Percentiles rank a stretch among this genome's conserved stretches.
phyloP scores from a whole-genome alignment of 2,329 filamentous ascomycete species.

The Epichloe hybrida region DNA sequence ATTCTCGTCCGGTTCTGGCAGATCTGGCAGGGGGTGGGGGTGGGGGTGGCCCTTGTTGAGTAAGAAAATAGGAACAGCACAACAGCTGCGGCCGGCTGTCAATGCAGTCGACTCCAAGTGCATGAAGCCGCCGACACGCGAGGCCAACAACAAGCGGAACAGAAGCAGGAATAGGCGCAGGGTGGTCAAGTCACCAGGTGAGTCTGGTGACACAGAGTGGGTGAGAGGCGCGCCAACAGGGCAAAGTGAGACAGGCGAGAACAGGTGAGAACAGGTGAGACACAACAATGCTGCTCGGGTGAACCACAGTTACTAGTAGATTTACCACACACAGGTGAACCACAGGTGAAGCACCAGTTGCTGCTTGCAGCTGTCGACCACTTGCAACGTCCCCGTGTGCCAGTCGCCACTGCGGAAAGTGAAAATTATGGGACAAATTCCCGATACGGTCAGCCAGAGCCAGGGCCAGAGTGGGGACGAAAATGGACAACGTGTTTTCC shows the following conservation, averaged over 20 bases:
- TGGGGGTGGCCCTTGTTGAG: too few species aligned
- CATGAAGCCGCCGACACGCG: constrained; percentile 1
- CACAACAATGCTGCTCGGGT: neutral
- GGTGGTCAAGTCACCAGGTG: too few species aligned
- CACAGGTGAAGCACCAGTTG: neutral
- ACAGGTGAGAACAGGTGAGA: neutral
- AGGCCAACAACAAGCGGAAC: neutral
- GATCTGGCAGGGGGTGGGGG: neutral
- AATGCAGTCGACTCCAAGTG: constrained; percentile 4
- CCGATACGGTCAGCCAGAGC: neutral
- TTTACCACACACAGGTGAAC: neutral
- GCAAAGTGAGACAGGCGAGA: neutral
- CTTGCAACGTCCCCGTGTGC: neutral
- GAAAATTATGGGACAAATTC: neutral
- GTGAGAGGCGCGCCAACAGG: neutral
- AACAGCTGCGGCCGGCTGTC: constrained; percentile 2
- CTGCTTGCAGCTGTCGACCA: neutral
- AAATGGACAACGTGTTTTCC: neutral
- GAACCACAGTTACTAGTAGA: neutral
- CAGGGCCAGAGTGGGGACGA: neutral
- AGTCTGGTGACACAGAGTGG: too few species aligned
- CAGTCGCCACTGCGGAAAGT: neutral
- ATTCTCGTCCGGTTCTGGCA: constrained; percentile 5
- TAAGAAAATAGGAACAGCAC: too few species aligned
- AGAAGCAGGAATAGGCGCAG: neutral